Evolutionary conservation across 805 yeast species (phyloP), one percentile per base, ranked within the genome.

Genomic region (Metschnikowia gruessii): DNA sequence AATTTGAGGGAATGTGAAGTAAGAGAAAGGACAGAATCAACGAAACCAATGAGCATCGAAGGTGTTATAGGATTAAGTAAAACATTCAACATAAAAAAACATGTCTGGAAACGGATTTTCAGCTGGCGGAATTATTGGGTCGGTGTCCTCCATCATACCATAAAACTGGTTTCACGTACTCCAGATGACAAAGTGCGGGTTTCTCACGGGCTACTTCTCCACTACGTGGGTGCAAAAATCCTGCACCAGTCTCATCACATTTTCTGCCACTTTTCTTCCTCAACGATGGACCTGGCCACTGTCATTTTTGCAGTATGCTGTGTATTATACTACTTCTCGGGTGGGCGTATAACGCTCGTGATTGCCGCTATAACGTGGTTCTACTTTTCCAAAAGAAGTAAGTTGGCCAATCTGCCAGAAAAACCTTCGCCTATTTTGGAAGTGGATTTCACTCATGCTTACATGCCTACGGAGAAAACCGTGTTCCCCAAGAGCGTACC

Each of bases 321-420:
- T 30, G 55, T 49, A 7, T 21, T 64, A 5, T 72, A 74, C 52
- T 56, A 67, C 32, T 36, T 64, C 12, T 61, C 73, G 1, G 79
- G 79, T 4, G 79, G 79, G 15, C 64, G 79, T 50, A 57, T 71
- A 61, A 55, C 75, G 2, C 47, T 75, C 10, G 66, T 61, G 8
- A 18, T 62, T 2, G 63, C 66, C 5, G 60, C 54, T 2, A 32
- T 44, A 13, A 57, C 57, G 3, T 41, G 50, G 46, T 50, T 29
- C 26, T 13, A 18, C 29, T 11, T 46, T 36, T 37, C 48, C 4
- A 19, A 33, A 31, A 33, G 17, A 10, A 24, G 43, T 15, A 39
- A 28, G 18, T 21, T 21, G 18, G 32, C 29, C 4, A 15, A 12
- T 12, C 36, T n/a, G 31, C 37, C 44, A 11, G 55, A 48, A 35